Evolutionary conservation across 2,329 filamentous ascomycete species (phyloP), one percentile per base, ranked within the genome.

Genomic region (Trichoderma sp.): DNA sequence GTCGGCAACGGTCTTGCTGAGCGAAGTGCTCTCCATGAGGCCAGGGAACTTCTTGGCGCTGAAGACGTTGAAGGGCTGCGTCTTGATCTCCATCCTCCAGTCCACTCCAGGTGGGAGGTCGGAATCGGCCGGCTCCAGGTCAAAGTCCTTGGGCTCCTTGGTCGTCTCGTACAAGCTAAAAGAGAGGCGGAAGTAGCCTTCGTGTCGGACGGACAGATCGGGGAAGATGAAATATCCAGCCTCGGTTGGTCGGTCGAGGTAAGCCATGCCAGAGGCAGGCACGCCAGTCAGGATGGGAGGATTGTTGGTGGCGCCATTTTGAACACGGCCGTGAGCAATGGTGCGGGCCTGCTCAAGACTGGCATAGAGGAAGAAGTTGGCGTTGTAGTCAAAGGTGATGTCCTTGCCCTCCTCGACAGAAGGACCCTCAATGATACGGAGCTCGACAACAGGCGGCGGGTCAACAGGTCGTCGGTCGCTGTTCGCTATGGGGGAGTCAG

Each of bases 11-110:
- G 92, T 90, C 68, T 93, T 90, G 78, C 93, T 97, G 57, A 98
- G 82, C 14, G 85, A 82, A 0, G 95, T 99, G 79, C 93, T 97
- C 76, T 95, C 92, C 51, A 91, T 90, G 66, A 98, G 81, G 19
- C 94, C 95, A 17, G 95, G 95, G 80, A 99, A 99, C 81, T 97
- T 98, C 88, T 98, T 99, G 59, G 95, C 95, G 72, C 93, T 97
- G 81, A 85, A 98, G 48, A 98, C 95, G 56, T 87, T 88, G 76
- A 99, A 98, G 0, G 91, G 88, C 14, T 84, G 80, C 0, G 95
- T 96, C 81, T 94, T 93, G 72, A 97, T 90, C 76, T 97, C 92
- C 79, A 97, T 86, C 62, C 93, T 86, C 80, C 92, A 94, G 73
- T 93, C 90, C 68, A 96, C 91, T 66, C 78, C 78, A 0, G 74